These are phyloP conservation scores for Arctium minus DNA, from an alignment of 129 eudicot genomes.

Conservation along the genomic window DNA sequence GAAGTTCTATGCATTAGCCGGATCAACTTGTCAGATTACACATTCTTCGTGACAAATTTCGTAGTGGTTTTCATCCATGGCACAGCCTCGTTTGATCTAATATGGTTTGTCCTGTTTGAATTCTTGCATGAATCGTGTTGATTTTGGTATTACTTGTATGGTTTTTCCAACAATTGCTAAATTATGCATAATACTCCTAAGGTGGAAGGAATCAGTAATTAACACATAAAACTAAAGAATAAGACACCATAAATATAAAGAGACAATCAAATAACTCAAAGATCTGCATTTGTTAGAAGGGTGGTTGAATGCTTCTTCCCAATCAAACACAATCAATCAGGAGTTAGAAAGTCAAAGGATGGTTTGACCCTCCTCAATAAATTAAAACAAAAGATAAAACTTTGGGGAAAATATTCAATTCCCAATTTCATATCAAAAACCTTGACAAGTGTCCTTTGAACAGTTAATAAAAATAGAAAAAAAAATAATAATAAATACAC, in stretches of 20 bases:
- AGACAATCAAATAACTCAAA: not conserved
- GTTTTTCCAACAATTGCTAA: not conserved
- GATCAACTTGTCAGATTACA: not conserved
- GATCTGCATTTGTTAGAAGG: not conserved
- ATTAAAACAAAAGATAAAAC: not conserved
- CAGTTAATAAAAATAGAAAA: not conserved
- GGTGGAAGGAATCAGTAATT: not conserved
- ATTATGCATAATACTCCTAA: not conserved
- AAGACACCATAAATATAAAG: not conserved
- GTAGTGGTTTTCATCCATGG: not conserved
- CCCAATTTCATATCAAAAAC: too few species aligned
- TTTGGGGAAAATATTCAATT: too few species aligned
- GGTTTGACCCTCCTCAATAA: not conserved
- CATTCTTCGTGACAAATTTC: not conserved
- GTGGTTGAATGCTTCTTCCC: not conserved
- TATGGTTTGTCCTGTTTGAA: not conserved
- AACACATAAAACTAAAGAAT: not conserved
- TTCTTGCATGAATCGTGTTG: not conserved
- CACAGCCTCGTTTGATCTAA: not conserved
- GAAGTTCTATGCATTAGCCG: not conserved
- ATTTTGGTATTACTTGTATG: not conserved
- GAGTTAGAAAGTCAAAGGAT: not conserved
- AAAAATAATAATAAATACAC: not conserved
- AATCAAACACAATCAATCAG: constrained; percentile 4
- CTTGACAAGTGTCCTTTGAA: not conserved